Percentiles rank a stretch among this genome's conserved stretches.
phyloP scores from a whole-genome alignment of 176 grass and related monocot species.

The Oryza nivara region DNA sequence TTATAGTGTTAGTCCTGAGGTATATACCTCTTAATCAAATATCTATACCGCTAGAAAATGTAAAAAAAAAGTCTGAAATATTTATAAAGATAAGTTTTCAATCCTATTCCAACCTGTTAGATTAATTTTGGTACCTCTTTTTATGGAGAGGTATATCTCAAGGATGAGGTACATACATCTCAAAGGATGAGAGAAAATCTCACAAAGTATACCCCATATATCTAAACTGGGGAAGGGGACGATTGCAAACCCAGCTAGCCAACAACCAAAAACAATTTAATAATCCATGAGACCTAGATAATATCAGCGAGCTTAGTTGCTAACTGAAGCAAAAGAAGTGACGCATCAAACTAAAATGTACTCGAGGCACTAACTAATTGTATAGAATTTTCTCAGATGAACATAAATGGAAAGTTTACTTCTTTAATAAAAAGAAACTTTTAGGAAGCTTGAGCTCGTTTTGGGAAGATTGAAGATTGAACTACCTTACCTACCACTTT shows the following conservation, averaged over 20 bases:
- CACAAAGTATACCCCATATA: not conserved
- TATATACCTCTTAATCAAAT: no score
- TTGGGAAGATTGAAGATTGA: not conserved
- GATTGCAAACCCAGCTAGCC: not conserved
- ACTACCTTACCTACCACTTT: not conserved
- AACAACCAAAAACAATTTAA: not conserved
- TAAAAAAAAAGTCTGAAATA: no score
- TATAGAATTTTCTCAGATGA: not conserved
- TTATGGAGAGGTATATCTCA: no score
- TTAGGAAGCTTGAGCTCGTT: not conserved
- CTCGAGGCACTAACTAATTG: not conserved
- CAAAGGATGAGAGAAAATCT: not conserved
- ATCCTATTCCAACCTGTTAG: no score
- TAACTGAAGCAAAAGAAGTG: not conserved
- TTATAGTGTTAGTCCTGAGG: no score
- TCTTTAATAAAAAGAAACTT: not conserved
- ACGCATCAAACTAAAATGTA: not conserved
- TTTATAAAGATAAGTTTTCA: no score
- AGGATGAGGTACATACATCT: no score
- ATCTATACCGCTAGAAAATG: no score
- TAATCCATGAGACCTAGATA: not conserved
- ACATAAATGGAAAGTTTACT: conserved; percentile 1
- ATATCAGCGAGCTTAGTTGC: not conserved
- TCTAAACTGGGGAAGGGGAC: not conserved
- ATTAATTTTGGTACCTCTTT: no score